A percentile compares a stretch with the other conserved stretches of the same genome.
Conservation (phyloP, 495 filamentous ascomycete genomes). For the Trichocladium uniseriatum region DNA sequence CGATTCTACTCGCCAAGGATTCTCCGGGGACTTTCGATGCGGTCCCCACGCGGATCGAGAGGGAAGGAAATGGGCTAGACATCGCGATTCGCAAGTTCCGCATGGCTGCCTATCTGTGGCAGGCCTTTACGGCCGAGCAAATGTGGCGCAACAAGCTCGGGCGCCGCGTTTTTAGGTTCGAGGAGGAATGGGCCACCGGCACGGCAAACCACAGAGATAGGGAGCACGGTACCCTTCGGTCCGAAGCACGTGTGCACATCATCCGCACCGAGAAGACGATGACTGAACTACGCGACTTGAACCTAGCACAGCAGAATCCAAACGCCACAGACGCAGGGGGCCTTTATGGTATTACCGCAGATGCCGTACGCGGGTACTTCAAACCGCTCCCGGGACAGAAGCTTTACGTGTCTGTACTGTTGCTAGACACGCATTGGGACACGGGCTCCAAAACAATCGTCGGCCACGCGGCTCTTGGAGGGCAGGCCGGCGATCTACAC, state of each 20-base stretch:
- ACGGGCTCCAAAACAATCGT: slow-evolving; percentile 54
- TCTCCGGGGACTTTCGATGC: slow-evolving; percentile 82
- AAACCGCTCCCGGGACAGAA: slow-evolving; percentile 63
- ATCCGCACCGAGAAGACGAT: slow-evolving; percentile 76
- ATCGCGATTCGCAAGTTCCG: slow-evolving; percentile 76
- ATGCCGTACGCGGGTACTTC: slow-evolving; percentile 70
- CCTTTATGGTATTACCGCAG: slow-evolving; percentile 63
- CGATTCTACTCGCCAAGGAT: slow-evolving; percentile 75
- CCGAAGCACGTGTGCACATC: slow-evolving; percentile 80
- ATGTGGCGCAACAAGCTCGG: slow-evolving; percentile 84
- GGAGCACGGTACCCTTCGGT: slow-evolving; percentile 62
- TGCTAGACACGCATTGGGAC: slow-evolving; percentile 87
- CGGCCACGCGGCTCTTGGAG: slow-evolving; percentile 71
- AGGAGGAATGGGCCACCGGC: slow-evolving; percentile 86
- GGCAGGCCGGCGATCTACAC: slow-evolving; percentile 57
- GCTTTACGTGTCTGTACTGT: slow-evolving; percentile 72
- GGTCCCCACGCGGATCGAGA: slow-evolving; percentile 59
- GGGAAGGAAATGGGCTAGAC: slow-evolving; percentile 72
- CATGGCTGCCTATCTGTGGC: slow-evolving; percentile 90
- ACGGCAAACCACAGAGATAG: slow-evolving; percentile 63
- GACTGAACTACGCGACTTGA: slow-evolving; percentile 66
- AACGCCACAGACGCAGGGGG: slow-evolving; percentile 57
- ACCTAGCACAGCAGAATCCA: slow-evolving; percentile 70
- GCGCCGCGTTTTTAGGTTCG: slow-evolving; percentile 74
- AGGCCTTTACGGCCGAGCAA: slow-evolving; percentile 89